Percentiles rank a stretch among this genome's conserved stretches.
phyloP scores from a whole-genome alignment of 768 basidiomycete genomes.

The Piloderma croceum region DNA sequence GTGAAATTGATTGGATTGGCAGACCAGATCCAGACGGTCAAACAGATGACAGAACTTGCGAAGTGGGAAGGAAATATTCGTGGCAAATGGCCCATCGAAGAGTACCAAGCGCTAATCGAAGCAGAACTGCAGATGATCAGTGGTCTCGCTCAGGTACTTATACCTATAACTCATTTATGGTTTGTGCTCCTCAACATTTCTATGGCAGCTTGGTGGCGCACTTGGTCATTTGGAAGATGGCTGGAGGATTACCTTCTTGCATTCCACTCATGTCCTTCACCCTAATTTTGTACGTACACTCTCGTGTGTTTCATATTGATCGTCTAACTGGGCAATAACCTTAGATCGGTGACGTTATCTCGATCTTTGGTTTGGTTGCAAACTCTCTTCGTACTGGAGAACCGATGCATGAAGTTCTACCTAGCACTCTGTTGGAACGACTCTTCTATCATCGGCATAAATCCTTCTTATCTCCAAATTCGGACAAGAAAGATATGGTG shows the following conservation, averaged over 20 bases:
- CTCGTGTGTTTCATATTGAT: neutral
- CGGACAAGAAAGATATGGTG: conserved; percentile 4
- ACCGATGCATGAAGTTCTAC: conserved; percentile 39
- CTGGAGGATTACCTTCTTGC: conserved; percentile 37
- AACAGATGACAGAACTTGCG: conserved; percentile 30
- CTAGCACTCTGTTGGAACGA: conserved; percentile 37
- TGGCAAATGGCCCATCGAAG: conserved; percentile 47
- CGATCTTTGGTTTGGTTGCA: conserved; percentile 37
- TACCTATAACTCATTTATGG: neutral
- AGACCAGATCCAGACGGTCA: conserved; percentile 29
- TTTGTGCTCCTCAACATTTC: conserved; percentile 1
- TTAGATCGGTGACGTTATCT: conserved; percentile 36
- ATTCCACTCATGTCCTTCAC: conserved; percentile 45
- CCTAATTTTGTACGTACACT: conserved; percentile 43
- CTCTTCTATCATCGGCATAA: conserved; percentile 37
- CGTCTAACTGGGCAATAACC: conserved; percentile 23
- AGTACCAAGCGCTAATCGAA: conserved; percentile 38
- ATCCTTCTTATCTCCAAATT: conserved; percentile 1
- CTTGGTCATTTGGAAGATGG: conserved; percentile 37
- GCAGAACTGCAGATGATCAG: conserved; percentile 38
- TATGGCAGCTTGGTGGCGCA: conserved; percentile 33
- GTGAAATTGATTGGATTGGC: conserved; percentile 25
- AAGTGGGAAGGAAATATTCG: conserved; percentile 45
- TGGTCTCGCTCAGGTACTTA: conserved; percentile 32
- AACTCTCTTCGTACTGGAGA: conserved; percentile 41